Evolutionary conservation across 768 basidiomycete genomes (phyloP).

Genomic region (Collybia mongolica): DNA sequence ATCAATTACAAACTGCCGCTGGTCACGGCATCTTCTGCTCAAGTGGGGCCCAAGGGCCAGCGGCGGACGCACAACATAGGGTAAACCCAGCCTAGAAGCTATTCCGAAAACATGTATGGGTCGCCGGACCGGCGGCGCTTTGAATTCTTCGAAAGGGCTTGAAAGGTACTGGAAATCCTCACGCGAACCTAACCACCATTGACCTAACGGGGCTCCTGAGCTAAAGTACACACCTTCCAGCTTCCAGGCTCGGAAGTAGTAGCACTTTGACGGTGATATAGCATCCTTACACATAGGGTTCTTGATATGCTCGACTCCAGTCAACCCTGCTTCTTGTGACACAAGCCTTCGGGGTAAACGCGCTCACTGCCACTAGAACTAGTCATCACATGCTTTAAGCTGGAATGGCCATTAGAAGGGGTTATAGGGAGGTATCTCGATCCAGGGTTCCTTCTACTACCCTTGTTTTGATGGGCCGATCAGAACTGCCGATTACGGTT

Average conservation of each 20-base stretch:
- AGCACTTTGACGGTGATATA: slow-evolving; percentile 16
- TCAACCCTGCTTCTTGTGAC: slow-evolving; percentile 5
- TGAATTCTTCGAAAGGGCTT: too few relatives aligned
- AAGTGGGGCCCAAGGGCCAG: too few relatives aligned
- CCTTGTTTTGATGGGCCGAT: slow-evolving; percentile 9
- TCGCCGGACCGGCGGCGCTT: too few relatives aligned
- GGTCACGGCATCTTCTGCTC: too few relatives aligned
- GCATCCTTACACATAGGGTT: slow-evolving; percentile 2
- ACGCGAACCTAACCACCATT: slow-evolving; percentile 2
- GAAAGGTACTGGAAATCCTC: background rate
- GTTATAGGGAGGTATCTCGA: slow-evolving; percentile 15
- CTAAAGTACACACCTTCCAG: slow-evolving; percentile 1
- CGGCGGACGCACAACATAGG: too few relatives aligned
- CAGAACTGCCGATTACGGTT: slow-evolving; percentile 7
- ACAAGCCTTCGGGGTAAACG: slow-evolving; percentile 30
- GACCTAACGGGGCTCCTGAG: slow-evolving; percentile 13
- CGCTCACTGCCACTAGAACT: slow-evolving; percentile 37
- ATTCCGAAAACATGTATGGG: too few relatives aligned
- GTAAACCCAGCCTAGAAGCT: too few relatives aligned
- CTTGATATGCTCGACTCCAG: slow-evolving; percentile 5
- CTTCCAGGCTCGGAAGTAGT: slow-evolving; percentile 13
- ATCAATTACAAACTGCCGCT: too few relatives aligned
- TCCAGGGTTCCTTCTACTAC: slow-evolving; percentile 9
- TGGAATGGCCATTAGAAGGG: slow-evolving; percentile 5
- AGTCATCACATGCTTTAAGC: slow-evolving; percentile 17